These are phyloP conservation scores for Persicaria tinctoria DNA, from an alignment of 148 eudicot species.

Conservation along the genomic window DNA sequence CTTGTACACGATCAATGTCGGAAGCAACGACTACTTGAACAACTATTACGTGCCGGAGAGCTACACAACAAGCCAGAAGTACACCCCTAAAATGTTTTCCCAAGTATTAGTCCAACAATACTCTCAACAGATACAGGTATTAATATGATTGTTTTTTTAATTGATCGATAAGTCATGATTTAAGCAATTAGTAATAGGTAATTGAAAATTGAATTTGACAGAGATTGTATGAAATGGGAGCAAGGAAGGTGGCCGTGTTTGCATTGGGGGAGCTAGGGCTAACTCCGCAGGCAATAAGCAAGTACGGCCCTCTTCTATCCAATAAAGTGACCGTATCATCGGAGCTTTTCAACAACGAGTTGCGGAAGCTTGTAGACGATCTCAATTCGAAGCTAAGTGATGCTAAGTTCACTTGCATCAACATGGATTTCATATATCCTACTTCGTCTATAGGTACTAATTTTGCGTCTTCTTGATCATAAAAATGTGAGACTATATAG, in stretches of 20 bases:
- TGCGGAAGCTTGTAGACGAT: conserved; percentile 23
- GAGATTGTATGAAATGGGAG: conserved; percentile 38
- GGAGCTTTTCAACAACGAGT: conserved; percentile 27
- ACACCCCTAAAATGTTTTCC: not conserved
- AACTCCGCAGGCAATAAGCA: conserved; percentile 14
- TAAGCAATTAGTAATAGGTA: too few species aligned
- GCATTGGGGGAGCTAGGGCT: conserved; percentile 42
- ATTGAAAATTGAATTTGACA: not conserved
- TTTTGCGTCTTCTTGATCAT: not conserved
- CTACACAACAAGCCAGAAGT: not conserved
- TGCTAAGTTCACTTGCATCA: conserved; percentile 32
- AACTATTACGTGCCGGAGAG: conserved; percentile 13
- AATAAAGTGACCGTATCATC: conserved; percentile 23
- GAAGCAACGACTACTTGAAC: conserved; percentile 19
- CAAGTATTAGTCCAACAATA: conserved; percentile 4
- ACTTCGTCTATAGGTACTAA: conserved; percentile 12
- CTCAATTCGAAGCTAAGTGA: conserved; percentile 23
- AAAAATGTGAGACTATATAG: too few species aligned
- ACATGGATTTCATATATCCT: conserved; percentile 22
- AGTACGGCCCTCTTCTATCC: conserved; percentile 3
- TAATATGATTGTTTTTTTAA: too few species aligned
- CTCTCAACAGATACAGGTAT: not conserved
- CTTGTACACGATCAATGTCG: conserved; percentile 14
- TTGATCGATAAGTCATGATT: too few species aligned
- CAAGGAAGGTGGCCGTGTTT: conserved; percentile 46